A percentile compares a stretch with the other conserved stretches of the same genome.
Evolutionary conservation across 2,329 filamentous ascomycete species (phyloP).

Genomic region (Fusarium udum): DNA sequence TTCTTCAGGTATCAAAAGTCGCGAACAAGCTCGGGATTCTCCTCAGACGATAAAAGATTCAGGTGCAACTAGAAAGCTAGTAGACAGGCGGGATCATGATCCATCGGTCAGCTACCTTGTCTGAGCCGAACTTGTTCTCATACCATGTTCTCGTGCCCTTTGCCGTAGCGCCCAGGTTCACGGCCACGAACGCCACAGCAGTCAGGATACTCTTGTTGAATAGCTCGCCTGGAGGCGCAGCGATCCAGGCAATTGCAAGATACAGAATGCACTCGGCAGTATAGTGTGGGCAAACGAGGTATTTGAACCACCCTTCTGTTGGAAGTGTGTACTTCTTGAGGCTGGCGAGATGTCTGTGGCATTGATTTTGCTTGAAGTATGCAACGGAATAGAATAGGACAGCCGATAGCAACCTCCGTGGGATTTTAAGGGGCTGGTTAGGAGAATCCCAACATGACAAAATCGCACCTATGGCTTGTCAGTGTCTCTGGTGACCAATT

Average conservation of each 20-base stretch:
- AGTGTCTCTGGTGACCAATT: not conserved
- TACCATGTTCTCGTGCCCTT: constrained; percentile 84
- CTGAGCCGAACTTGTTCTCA: constrained; percentile 74
- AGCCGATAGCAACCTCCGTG: constrained; percentile 53
- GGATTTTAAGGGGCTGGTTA: constrained; percentile 25
- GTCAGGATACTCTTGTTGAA: constrained; percentile 79
- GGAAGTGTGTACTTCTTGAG: constrained; percentile 87
- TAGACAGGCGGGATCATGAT: constrained; percentile 79
- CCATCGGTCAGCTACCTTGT: constrained; percentile 71
- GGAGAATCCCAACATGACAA: constrained; percentile 47
- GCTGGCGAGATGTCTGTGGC: constrained; percentile 74
- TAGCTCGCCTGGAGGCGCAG: constrained; percentile 72
- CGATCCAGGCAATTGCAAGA: constrained; percentile 75
- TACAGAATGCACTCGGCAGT: constrained; percentile 89
- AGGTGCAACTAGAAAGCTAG: constrained; percentile 47
- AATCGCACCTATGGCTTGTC: constrained; percentile 45
- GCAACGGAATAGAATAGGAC: constrained; percentile 73
- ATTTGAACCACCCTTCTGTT: constrained; percentile 73
- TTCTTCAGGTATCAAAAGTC: constrained; percentile 80
- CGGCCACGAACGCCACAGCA: constrained; percentile 75
- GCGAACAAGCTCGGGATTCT: constrained; percentile 72
- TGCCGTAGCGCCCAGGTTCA: constrained; percentile 86
- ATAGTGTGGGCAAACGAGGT: constrained; percentile 88
- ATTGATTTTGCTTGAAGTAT: constrained; percentile 77
- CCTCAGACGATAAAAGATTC: constrained; percentile 48